Conservation (phyloP, 2,329 filamentous ascomycete genomes). For the Coniochaeta sp. region DNA sequence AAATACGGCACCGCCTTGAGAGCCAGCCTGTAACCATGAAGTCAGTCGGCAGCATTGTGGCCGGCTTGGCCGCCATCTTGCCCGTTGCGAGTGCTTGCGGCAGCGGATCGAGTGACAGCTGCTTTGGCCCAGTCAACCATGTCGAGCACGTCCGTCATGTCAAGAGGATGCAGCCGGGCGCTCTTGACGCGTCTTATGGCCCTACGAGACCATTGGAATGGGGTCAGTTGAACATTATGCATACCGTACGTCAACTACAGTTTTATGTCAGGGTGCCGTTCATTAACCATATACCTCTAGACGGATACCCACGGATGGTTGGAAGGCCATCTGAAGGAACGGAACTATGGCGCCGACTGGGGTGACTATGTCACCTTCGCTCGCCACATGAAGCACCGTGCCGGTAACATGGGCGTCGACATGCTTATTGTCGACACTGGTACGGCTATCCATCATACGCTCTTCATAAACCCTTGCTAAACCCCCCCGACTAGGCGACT, state of each 20-base stretch:
- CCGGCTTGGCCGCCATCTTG: not conserved
- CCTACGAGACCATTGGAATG: constrained; percentile 45
- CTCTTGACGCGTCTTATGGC: constrained; percentile 32
- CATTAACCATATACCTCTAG: constrained; percentile 13
- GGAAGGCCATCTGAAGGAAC: constrained; percentile 53
- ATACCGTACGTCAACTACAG: constrained; percentile 36
- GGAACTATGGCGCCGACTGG: constrained; percentile 60
- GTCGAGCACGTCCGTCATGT: constrained; percentile 30
- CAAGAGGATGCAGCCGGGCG: constrained; percentile 42
- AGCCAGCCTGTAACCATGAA: not conserved
- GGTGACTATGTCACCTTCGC: constrained; percentile 58
- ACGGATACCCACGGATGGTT: constrained; percentile 58
- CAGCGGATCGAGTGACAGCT: constrained; percentile 1
- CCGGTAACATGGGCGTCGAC: constrained; percentile 49
- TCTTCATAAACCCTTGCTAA: not conserved
- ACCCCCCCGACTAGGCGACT: constrained; percentile 33
- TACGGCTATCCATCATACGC: constrained; percentile 13
- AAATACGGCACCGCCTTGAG: not conserved
- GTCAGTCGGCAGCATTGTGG: not conserved
- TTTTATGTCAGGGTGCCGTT: not conserved
- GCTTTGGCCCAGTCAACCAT: constrained; percentile 1
- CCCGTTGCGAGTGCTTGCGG: not conserved
- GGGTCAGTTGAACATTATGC: constrained; percentile 57
- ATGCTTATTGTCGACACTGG: constrained; percentile 55
- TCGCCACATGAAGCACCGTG: constrained; percentile 52